phyloP scores from a whole-genome alignment of 2,329 filamentous ascomycete genomes.

The Arthrocladium fulminans region DNA sequence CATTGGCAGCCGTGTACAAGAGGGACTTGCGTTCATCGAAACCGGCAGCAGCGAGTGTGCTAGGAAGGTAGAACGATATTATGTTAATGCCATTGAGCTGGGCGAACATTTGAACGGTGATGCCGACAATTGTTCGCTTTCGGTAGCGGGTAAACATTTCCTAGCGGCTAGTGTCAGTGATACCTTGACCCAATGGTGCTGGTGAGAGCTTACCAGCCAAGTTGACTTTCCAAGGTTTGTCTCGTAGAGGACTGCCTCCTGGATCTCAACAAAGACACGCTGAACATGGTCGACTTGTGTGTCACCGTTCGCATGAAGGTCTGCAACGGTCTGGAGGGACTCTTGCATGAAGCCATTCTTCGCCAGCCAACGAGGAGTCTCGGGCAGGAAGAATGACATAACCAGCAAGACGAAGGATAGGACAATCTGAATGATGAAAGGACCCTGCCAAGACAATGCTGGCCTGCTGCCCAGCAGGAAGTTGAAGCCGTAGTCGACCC shows the following conservation, averaged over 20 bases:
- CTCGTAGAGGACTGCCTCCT: slow-evolving; percentile 33
- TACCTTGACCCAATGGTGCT: background rate
- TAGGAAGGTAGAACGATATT: slow-evolving; percentile 40
- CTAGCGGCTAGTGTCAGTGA: too few species aligned
- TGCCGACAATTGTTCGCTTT: slow-evolving; percentile 34
- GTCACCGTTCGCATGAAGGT: slow-evolving; percentile 32
- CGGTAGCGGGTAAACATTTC: background rate
- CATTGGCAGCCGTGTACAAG: slow-evolving; percentile 34
- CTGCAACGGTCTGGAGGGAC: slow-evolving; percentile 33
- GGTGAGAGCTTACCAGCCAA: slow-evolving; percentile 25
- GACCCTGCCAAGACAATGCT: too few species aligned
- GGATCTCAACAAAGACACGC: slow-evolving; percentile 30
- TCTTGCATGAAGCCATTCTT: slow-evolving; percentile 34
- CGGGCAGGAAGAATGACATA: slow-evolving; percentile 48
- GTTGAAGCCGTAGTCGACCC: too few species aligned
- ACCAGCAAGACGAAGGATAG: slow-evolving; percentile 46
- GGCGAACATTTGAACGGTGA: slow-evolving; percentile 38
- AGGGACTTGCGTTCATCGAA: slow-evolving; percentile 32
- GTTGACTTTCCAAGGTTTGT: slow-evolving; percentile 28
- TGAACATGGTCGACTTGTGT: slow-evolving; percentile 30
- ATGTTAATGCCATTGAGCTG: slow-evolving; percentile 42
- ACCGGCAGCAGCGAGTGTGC: slow-evolving; percentile 29
- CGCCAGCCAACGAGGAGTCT: slow-evolving; percentile 45
- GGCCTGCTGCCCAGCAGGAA: too few species aligned
- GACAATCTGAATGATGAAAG: too few species aligned